Evolutionary conservation across 768 basidiomycete species (phyloP), one percentile per base, ranked within the genome.

Genomic region (Steccherinum ochraceum): DNA sequence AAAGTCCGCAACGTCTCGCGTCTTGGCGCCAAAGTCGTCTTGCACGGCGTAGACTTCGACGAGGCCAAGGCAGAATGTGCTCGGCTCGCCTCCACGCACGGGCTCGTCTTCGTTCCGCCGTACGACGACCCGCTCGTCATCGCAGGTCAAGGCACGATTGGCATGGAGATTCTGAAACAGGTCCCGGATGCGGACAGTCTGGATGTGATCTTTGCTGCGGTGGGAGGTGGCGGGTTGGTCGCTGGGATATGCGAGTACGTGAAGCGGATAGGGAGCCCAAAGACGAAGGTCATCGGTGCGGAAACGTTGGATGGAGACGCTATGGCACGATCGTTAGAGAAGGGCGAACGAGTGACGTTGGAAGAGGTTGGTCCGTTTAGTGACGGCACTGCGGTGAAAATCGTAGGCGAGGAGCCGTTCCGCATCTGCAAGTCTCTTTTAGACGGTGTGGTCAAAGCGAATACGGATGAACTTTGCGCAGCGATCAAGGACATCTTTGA

Each of bases 401-500:
- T 93, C 45, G 94, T 99, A 2, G 96, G 96, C 19, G 87, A 85
- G 67, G 96, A 99, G 65, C 84, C 92, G 0, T 96, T 97, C 70
- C 79, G 95, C 52, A 81, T 99, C 54, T 98, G 95, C 70, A 77
- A 88, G 66, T 74, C 86, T 44, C 74, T 90, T 30, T 68, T 98
- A 18, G 93, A 97, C 58, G 83, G 80, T 2, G 69, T 98, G 26
- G 81, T 93, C 46, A 80, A 86, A 61, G 90, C 87, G 24, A 81
- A 89, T 63, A 98, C 96, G 56, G 96, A 99, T 63, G 95, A 95
- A 66, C 83, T 99, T 42, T 99, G 96, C 64, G 96, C 96, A 5
- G 93, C 93, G 4, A 97, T 98, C 71, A 98, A 98, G 70, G 96
- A 99, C 61, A 87, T 98, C 24, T 99, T 98, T 61, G 93, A 98